A percentile compares a stretch with the other conserved stretches of the same genome.
Evolutionary conservation across 1,284 basidiomycete species (phyloP).

Genomic region (Vanrija humicola): DNA sequence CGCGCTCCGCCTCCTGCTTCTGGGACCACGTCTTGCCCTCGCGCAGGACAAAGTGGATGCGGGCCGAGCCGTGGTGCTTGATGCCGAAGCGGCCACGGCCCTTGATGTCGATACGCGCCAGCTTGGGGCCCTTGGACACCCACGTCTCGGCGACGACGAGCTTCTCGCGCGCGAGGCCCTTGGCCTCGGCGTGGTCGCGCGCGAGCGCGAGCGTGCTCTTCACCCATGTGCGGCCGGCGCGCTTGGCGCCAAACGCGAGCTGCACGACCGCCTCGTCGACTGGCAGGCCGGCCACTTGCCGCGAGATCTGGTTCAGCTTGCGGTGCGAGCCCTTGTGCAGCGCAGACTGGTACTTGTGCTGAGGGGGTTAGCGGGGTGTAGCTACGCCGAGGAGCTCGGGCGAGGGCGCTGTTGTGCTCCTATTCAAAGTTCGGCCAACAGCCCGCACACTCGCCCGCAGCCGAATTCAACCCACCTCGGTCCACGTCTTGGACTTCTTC

Average conservation of each 20-base stretch:
- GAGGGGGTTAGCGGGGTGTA: neutral
- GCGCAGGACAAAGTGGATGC: conserved; percentile 71
- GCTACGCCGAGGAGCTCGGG: neutral
- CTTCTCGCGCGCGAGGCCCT: conserved; percentile 67
- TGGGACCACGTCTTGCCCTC: conserved; percentile 78
- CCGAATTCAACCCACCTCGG: conserved; percentile 15
- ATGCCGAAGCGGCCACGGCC: conserved; percentile 79
- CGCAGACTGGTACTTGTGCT: conserved; percentile 57
- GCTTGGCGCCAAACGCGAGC: conserved; percentile 91
- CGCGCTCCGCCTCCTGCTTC: conserved; percentile 60
- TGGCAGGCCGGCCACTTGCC: conserved; percentile 81
- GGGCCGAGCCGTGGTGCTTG: conserved; percentile 70
- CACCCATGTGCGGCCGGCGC: conserved; percentile 70
- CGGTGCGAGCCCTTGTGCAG: conserved; percentile 90
- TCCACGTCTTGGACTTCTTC: conserved; percentile 21
- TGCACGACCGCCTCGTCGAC: conserved; percentile 93
- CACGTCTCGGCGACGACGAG: conserved; percentile 87
- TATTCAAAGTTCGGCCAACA: too few relatives aligned
- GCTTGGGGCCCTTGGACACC: conserved; percentile 76
- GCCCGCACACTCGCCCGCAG: too few relatives aligned
- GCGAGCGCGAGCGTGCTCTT: conserved; percentile 85
- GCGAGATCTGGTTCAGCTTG: conserved; percentile 82
- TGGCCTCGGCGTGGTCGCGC: conserved; percentile 80
- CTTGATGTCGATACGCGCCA: conserved; percentile 73
- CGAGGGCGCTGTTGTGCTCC: too few relatives aligned